Conservation (phyloP, 495 filamentous ascomycete genomes). For the Chaetomium cochliodes region DNA sequence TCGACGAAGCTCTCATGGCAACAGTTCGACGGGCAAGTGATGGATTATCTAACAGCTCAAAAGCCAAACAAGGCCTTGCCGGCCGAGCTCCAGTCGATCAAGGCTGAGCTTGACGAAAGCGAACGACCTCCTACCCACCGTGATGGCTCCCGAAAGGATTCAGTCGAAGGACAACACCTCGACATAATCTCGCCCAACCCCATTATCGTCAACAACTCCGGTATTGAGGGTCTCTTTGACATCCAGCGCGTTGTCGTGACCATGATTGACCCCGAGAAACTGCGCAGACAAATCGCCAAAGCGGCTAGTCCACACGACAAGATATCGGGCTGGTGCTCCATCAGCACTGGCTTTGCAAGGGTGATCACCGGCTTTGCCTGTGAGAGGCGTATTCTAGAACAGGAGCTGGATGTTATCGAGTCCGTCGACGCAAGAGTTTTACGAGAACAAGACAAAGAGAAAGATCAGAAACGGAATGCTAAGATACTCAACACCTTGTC, state of each 20-base stretch:
- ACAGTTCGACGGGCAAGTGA: conserved; percentile 12
- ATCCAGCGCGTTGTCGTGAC: conserved; percentile 45
- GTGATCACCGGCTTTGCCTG: conserved; percentile 42
- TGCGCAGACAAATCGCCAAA: conserved; percentile 34
- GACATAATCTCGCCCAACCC: conserved; percentile 43
- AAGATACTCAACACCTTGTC: conserved; percentile 13
- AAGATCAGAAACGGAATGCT: conserved; percentile 20
- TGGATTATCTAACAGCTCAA: conserved; percentile 12
- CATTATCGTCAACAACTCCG: conserved; percentile 42
- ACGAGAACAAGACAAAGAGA: conserved; percentile 21
- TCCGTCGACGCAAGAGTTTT: conserved; percentile 34
- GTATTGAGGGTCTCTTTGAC: conserved; percentile 44
- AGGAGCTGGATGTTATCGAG: conserved; percentile 41
- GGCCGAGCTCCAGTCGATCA: conserved; percentile 19
- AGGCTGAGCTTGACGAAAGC: conserved; percentile 10
- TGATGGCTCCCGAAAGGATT: neutral
- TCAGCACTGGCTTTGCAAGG: conserved; percentile 39
- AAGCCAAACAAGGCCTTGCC: conserved; percentile 19
- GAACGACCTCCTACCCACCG: neutral
- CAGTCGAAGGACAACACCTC: conserved; percentile 9
- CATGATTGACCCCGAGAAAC: conserved; percentile 34
- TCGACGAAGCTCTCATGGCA: conserved; percentile 10
- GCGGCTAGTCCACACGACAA: conserved; percentile 33
- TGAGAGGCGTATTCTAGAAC: conserved; percentile 34
- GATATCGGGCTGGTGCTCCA: conserved; percentile 39